These are phyloP conservation scores for Cyclotella distinguenda DNA, from an alignment of 108 stramenopile species.

Conservation along the genomic window DNA sequence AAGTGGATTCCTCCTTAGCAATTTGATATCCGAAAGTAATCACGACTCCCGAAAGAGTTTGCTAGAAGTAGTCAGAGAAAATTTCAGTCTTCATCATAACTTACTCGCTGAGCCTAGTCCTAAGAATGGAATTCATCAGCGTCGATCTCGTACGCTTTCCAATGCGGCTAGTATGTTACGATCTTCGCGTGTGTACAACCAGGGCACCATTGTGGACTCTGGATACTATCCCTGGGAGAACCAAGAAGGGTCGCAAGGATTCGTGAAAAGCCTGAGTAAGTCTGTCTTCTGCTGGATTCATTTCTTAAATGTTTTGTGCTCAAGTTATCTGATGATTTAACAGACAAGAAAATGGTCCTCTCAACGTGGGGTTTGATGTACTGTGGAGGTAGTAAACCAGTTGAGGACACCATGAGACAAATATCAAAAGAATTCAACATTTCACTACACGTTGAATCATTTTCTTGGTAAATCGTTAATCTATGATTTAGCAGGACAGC, in stretches of 20 bases:
- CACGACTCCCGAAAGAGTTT: constrained; percentile 4
- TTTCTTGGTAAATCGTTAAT: constrained; percentile 27
- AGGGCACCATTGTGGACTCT: neutral
- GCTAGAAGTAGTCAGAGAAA: constrained; percentile 13
- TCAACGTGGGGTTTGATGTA: constrained; percentile 38
- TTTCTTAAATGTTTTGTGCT: neutral
- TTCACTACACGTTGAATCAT: constrained; percentile 28
- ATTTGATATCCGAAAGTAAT: constrained; percentile 13
- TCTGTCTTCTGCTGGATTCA: neutral
- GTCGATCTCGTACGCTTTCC: neutral
- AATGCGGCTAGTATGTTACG: neutral
- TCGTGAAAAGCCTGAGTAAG: constrained; percentile 16
- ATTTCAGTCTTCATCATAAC: constrained; percentile 4
- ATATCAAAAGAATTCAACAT: constrained; percentile 14
- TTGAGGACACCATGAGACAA: constrained; percentile 16
- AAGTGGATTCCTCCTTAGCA: constrained; percentile 24
- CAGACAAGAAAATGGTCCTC: constrained; percentile 21
- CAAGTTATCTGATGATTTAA: neutral
- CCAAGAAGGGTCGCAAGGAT: constrained; percentile 8
- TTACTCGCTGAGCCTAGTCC: neutral
- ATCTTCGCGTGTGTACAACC: neutral
- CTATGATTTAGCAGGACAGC: neutral
- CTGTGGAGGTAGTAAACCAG: constrained; percentile 30
- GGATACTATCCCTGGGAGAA: constrained; percentile 31
- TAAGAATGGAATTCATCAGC: neutral